Evolutionary conservation across 371 early-diverging fungal species (phyloP).

Genomic region (Nematocida ironsii): DNA sequence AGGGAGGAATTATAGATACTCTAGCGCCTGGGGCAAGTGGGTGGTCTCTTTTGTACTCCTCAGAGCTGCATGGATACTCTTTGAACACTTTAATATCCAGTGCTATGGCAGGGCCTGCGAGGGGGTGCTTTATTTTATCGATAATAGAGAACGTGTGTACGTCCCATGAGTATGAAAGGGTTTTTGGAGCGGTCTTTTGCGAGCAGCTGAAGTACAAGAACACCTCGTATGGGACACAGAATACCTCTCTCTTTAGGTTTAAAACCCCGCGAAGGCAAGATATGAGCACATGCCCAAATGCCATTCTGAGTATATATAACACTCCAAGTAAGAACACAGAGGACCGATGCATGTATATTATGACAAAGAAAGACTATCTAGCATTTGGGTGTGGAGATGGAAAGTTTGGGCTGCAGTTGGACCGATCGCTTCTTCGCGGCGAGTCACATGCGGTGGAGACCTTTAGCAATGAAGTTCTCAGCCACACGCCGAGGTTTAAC

Average conservation of each 20-base stretch:
- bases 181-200: constrained; percentile 56
- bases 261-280: constrained; percentile 31
- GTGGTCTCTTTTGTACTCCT: constrained; percentile 55
- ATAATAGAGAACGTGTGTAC: constrained; percentile 28
- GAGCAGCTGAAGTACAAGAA: constrained; percentile 27
- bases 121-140: constrained; percentile 45
- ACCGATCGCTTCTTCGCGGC: constrained; percentile 38
- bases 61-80: constrained; percentile 58
- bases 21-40: constrained; percentile 28
- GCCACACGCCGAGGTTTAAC: constrained; percentile 43
- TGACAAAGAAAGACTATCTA: constrained; percentile 56
- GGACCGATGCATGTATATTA: constrained; percentile 44
- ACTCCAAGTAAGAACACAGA: not conserved
- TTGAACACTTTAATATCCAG: constrained; percentile 37
- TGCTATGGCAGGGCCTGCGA: constrained; percentile 6
- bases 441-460: constrained; percentile 58
- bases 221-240: constrained; percentile 20
- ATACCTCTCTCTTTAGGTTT: constrained; percentile 49
- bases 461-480: constrained; percentile 56
- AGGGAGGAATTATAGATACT: not conserved
- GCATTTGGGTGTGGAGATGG: constrained; percentile 60
- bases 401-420: constrained; percentile 53
- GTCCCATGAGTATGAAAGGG: constrained; percentile 36
- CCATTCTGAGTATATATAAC: constrained; percentile 23
- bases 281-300: constrained; percentile 4